phyloP scores from a whole-genome alignment of 129 eudicot genomes.

The Arctium minus region DNA sequence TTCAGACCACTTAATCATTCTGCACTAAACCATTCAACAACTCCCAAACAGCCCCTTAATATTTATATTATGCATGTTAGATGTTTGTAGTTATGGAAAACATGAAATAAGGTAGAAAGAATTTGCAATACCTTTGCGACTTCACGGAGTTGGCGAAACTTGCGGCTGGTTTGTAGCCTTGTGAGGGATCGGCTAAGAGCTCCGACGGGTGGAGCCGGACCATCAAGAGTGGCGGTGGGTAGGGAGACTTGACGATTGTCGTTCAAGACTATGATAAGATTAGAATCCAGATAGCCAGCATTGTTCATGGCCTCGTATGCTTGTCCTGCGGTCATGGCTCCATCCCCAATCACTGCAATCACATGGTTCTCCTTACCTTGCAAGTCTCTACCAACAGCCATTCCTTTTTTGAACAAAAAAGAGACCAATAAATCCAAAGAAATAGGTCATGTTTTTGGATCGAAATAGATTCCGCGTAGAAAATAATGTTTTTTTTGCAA shows the following conservation, averaged over 20 bases:
- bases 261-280: slow-evolving; percentile 50
- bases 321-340: slow-evolving; percentile 81
- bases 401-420: slow-evolving; percentile 18
- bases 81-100: background rate
- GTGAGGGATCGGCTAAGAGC: slow-evolving; percentile 53
- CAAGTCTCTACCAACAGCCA: slow-evolving; percentile 71
- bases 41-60: too few species aligned
- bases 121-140: slow-evolving; percentile 38
- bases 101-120: background rate
- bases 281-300: slow-evolving; percentile 58
- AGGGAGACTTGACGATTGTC: slow-evolving; percentile 65
- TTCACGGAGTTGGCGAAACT: slow-evolving; percentile 49
- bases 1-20: too few species aligned
- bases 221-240: slow-evolving; percentile 69
- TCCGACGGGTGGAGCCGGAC: slow-evolving; percentile 63
- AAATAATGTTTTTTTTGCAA: background rate
- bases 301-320: slow-evolving; percentile 71
- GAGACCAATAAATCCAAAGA: background rate
- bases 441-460: background rate
- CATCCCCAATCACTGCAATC: slow-evolving; percentile 67
- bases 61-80: background rate
- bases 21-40: too few species aligned
- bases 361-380: slow-evolving; percentile 52
- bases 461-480: background rate
- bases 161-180: slow-evolving; percentile 40